Evolutionary conservation across 805 yeast species (phyloP).

Genomic region (Naumovozyma baii): DNA sequence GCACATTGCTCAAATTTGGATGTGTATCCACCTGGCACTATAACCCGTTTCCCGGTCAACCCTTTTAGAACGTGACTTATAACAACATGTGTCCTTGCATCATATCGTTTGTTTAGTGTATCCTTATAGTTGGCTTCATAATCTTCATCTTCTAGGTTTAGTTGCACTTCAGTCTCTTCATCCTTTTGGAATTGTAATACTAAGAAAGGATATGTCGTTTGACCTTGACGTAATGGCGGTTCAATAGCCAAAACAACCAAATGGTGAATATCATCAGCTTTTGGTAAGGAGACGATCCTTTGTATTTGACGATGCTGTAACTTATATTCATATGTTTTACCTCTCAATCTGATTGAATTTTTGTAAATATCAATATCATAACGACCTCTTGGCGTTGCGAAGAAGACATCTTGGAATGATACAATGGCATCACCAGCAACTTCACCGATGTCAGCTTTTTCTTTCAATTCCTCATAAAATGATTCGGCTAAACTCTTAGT

Average conservation of each 20-base stretch:
- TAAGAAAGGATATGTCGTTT: constrained; percentile 88
- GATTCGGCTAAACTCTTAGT: constrained; percentile 64
- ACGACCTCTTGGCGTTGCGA: constrained; percentile 97
- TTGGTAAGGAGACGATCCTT: constrained; percentile 84
- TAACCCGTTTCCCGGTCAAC: constrained; percentile 74
- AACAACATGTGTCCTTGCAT: constrained; percentile 77
- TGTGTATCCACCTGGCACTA: constrained; percentile 73
- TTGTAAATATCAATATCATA: constrained; percentile 93
- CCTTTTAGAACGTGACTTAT: constrained; percentile 85
- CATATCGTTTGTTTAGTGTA: constrained; percentile 63
- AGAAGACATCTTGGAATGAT: constrained; percentile 80
- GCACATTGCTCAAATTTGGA: constrained; percentile 77
- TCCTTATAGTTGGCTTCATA: constrained; percentile 67
- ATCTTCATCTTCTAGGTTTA: constrained; percentile 76
- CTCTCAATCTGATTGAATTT: constrained; percentile 78
- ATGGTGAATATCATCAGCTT: constrained; percentile 88
- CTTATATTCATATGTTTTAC: constrained; percentile 96
- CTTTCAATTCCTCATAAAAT: constrained; percentile 85
- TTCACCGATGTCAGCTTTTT: constrained; percentile 88
- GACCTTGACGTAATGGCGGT: constrained; percentile 97
- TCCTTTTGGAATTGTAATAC: constrained; percentile 83
- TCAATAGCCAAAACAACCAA: constrained; percentile 82
- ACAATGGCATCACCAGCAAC: constrained; percentile 92
- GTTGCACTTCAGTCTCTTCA: constrained; percentile 84
- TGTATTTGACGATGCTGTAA: constrained; percentile 84